Evolutionary conservation across 2,329 filamentous ascomycete species (phyloP).

Genomic region (Penicillium sp.): DNA sequence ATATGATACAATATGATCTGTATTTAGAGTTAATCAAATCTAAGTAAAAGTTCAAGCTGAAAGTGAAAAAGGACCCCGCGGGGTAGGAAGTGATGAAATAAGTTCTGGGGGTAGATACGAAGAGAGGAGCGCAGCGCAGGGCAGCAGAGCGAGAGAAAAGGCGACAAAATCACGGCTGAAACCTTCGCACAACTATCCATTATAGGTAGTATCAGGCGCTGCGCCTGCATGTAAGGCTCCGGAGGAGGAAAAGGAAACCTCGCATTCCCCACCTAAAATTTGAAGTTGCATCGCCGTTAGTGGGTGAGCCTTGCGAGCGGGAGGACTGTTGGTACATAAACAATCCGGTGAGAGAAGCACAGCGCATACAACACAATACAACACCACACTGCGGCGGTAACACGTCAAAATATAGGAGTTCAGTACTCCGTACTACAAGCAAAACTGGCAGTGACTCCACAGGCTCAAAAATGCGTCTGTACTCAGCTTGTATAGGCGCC

Average conservation of each 20-base stretch:
- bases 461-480: not conserved
- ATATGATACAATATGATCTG: constrained; percentile 1
- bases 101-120: not conserved
- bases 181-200: not conserved
- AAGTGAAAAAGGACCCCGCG: not conserved
- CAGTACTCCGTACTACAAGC: too few relatives aligned
- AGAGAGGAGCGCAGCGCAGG: not conserved
- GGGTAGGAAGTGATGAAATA: not conserved
- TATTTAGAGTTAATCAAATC: not conserved
- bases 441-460: too few relatives aligned
- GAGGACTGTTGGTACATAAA: too few relatives aligned
- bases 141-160: not conserved
- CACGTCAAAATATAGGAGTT: too few relatives aligned
- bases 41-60: not conserved
- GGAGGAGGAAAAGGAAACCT: not conserved
- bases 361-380: too few relatives aligned
- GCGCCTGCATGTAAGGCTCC: not conserved
- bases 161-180: not conserved
- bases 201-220: not conserved
- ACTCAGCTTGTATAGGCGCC: not conserved
- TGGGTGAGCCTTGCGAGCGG: too few relatives aligned
- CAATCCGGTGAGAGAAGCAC: too few relatives aligned
- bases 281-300: not conserved
- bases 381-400: too few relatives aligned
- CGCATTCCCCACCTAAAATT: not conserved